These are phyloP conservation scores for Crataegus laevigata DNA, from an alignment of 306 rosid genomes.

Conservation along the genomic window DNA sequence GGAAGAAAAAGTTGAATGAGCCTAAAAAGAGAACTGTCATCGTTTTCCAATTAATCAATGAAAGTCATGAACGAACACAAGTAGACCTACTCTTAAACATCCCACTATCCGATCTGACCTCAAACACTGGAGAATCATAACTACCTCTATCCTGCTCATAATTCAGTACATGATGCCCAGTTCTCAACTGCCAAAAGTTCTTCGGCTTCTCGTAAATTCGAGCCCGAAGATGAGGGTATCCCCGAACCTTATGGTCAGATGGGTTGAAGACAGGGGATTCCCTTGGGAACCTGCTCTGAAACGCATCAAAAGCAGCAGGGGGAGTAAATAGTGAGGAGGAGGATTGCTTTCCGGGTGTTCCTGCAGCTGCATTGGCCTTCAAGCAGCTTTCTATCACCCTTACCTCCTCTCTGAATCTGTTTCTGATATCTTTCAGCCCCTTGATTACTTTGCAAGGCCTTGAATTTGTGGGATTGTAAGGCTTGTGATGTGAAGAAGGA, in stretches of 20 bases:
- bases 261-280: constrained; percentile 84
- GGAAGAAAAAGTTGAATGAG: neutral
- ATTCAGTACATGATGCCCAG: constrained; percentile 25
- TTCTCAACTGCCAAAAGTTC: constrained; percentile 38
- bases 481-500: constrained; percentile 20
- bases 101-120: constrained; percentile 41
- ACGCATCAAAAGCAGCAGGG: constrained; percentile 3
- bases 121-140: constrained; percentile 52
- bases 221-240: constrained; percentile 60
- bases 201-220: constrained; percentile 31
- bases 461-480: constrained; percentile 25
- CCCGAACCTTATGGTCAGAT: constrained; percentile 44
- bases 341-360: constrained; percentile 37
- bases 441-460: constrained; percentile 35
- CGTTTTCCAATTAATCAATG: neutral
- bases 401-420: constrained; percentile 64
- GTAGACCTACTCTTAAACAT: constrained; percentile 44
- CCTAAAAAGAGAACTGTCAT: neutral
- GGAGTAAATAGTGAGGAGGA: constrained; percentile 39
- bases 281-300: constrained; percentile 20
- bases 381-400: constrained; percentile 78
- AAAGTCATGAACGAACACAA: constrained; percentile 31
- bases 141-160: constrained; percentile 25
- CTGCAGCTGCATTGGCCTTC: constrained; percentile 23
- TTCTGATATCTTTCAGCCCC: constrained; percentile 50